A percentile compares a stretch with the other conserved stretches of the same genome.
Evolutionary conservation across 129 eudicot species (phyloP).

Genomic region (Chrysanthemum makinoi): DNA sequence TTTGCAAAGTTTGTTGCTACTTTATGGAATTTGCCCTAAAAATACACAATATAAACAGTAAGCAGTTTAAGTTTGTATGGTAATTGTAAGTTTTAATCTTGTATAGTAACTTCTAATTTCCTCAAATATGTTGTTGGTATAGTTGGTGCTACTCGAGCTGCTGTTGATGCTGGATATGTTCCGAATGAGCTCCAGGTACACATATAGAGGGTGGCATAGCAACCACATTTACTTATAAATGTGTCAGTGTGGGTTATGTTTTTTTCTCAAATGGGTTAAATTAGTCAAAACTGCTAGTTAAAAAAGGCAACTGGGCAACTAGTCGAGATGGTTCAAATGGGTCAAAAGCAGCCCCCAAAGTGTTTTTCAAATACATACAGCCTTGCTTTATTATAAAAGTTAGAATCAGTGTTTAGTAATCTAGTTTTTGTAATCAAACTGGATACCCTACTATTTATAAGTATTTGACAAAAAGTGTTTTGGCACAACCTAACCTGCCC

Average conservation of each 20-base stretch:
- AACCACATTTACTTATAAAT: slow-evolving; percentile 2
- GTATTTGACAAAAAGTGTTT: background rate
- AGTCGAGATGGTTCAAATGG: no score
- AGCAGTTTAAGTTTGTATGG: background rate
- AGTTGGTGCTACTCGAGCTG: slow-evolving; percentile 99
- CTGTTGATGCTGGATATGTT: slow-evolving; percentile 95
- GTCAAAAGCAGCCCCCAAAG: background rate
- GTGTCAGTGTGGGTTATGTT: background rate
- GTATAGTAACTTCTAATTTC: slow-evolving; percentile 6
- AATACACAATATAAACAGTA: background rate
- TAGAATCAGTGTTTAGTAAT: no score
- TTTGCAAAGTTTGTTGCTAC: no score
- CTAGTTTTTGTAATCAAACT: background rate
- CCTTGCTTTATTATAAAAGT: background rate
- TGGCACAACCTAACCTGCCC: background rate
- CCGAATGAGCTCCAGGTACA: slow-evolving; percentile 93
- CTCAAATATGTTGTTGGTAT: slow-evolving; percentile 12
- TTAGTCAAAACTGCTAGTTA: background rate
- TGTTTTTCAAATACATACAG: background rate
- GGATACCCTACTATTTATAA: background rate
- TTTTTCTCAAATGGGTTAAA: background rate
- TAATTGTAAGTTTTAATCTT: slow-evolving; percentile 3
- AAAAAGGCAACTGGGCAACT: no score
- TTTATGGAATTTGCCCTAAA: background rate
- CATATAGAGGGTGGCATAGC: no score